Base-by-base conservation (phyloP, 306 rosid species). In the Crataegus laevigata region DNA sequence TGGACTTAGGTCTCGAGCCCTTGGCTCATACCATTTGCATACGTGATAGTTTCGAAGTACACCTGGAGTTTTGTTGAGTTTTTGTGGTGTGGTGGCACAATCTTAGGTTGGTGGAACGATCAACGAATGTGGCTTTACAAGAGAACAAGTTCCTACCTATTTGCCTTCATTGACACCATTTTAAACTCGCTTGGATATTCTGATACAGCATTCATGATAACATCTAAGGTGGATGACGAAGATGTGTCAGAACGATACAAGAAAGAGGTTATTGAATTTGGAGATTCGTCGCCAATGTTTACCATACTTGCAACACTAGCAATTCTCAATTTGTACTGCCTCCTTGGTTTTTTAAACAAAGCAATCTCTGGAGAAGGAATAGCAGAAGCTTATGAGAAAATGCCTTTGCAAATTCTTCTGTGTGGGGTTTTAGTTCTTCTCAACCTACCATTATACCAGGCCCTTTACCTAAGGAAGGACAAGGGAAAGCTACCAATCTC, bases 81-180 rank as follows among this genome's bases (percentile, higher is more conserved):
- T 77, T 28, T 87, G 60, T 72, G 80, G 76, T 69, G 32, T 76
- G 93, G 90, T 26, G 97, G 97, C 43, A 94, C 96, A 68, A 22
- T 85, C 24, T 43, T 79, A 22, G 96, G 96, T 4, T 94, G 97
- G 98, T 94, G 97, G 98, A 91, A 94, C 82, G 89, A 90, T 1
- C 87, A 79, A 47, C 47, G 96, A 11, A 91, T 94, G 6, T 88
- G 98, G 91, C 83, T 94, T 1, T 94, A 91, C 85, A 91, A 90
- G 83, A 79, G 96, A 82, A 72, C 89, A 75, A 84, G 88, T 73
- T 90, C 94, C 71, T 94, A 85, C 76, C 77, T 87, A 18, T 94
- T 88, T 82, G 91, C 88, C 12, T 81, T 85, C 63, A 47, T 78
- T 12, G 96, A 91, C 75, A 84, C 86, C n/a, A 61, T 85, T 65